Evolutionary conservation across 805 yeast species (phyloP).

Genomic region (Ogataea paraovalis): DNA sequence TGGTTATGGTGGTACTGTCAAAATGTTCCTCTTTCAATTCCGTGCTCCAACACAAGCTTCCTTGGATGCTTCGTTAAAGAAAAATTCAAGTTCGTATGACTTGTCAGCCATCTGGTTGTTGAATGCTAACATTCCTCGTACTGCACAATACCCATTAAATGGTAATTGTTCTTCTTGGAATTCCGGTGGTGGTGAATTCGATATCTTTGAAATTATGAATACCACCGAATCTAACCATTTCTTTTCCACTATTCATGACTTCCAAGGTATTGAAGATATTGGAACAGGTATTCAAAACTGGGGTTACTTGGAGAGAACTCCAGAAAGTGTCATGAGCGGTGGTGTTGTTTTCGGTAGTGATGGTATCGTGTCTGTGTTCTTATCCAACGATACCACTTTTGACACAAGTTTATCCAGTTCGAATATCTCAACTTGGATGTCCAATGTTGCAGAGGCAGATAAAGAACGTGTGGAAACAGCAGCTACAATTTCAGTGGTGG

Average conservation of each 20-base stretch:
- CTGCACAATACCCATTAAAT: constrained; percentile 62
- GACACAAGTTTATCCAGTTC: constrained; percentile 39
- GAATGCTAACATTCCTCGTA: constrained; percentile 74
- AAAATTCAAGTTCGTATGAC: constrained; percentile 41
- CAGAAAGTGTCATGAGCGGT: constrained; percentile 52
- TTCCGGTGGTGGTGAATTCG: constrained; percentile 77
- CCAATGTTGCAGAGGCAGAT: background rate
- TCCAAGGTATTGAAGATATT: constrained; percentile 65
- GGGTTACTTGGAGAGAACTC: constrained; percentile 56
- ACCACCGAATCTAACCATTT: constrained; percentile 50
- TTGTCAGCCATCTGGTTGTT: constrained; percentile 84
- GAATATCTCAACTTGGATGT: constrained; percentile 1
- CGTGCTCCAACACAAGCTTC: constrained; percentile 45
- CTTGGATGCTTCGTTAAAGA: constrained; percentile 36
- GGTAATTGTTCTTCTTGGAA: constrained; percentile 72
- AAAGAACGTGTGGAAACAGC: background rate
- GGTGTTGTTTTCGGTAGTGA: constrained; percentile 65
- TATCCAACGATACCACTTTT: constrained; percentile 50
- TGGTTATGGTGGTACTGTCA: constrained; percentile 62
- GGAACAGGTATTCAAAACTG: constrained; percentile 54
- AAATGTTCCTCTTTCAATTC: constrained; percentile 72
- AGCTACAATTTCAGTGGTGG: background rate
- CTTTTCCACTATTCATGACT: constrained; percentile 69
- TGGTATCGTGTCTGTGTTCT: constrained; percentile 59
- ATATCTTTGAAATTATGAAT: constrained; percentile 71